Evolutionary conservation across 2,329 filamentous ascomycete species (phyloP), one percentile per base, ranked within the genome.

Genomic region (Aspergillus novoparasiticus): DNA sequence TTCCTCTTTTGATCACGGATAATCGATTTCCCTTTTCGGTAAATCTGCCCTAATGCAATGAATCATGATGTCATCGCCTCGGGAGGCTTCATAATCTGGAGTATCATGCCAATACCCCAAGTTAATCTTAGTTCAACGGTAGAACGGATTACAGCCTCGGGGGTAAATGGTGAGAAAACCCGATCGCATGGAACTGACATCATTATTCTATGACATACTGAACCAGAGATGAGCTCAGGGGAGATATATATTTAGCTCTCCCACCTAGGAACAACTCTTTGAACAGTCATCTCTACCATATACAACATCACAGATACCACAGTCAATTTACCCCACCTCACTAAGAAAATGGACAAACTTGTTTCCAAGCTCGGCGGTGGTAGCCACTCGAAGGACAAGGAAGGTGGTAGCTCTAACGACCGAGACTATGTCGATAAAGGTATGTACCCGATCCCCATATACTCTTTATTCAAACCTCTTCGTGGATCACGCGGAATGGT

Each of bases 371-470:
- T 75, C 51, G 63, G 68, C 28, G 57, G 57, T 30, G 30, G 54
- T 4, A 51, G 55, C 34, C 34, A 36, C 14, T 36, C 34, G 5
- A 36, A 36, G 34, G 34, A 36, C 34, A 36, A 36, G 34, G 34
- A 16, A 36, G 34, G 34, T 6, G 34, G 34, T 32, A 55, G 51
- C 26, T 56, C 65, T 11, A 65, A 62, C 32, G 48, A 58, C 19
- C 54, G 82, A 64, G 83, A 85, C 69, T 84, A 84, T 72, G 67
- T 83, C 60, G 83, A 85, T 71, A 85, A 84, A 70, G 81, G 82
- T 83, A 68, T 4, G 39, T 41, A n/a, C 3, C 16, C 58, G 16
- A 23, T 39, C 19, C 19, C 39, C 26, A 53, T 48, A 41, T 36
- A 28, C 16, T 1, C 39, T 41, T 10, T 0, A 1, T 9, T 6